Conservation (phyloP, 768 basidiomycete species). For the Sarcomyxa edulis region DNA sequence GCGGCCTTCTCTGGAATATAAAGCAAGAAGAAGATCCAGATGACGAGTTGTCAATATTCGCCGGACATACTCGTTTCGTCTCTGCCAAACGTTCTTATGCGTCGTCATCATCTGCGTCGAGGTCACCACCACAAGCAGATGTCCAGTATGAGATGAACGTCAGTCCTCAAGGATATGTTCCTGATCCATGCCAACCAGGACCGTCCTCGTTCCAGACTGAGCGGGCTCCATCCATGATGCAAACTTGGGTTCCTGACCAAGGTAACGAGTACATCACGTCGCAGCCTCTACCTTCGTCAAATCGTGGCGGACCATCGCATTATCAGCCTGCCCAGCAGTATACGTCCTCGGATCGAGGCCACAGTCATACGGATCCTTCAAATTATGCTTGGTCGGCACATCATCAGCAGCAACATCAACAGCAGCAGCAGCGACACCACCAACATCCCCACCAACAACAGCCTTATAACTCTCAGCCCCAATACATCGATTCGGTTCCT, state of each 20-base stretch:
- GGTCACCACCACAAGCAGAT: background rate
- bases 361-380: too few relatives aligned
- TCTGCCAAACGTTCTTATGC: slow-evolving; percentile 42
- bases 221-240: too few relatives aligned
- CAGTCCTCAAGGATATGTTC: background rate
- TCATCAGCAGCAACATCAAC: slow-evolving; percentile 4
- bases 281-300: slow-evolving; percentile 14
- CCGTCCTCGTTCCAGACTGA: too few relatives aligned
- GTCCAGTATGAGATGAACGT: too few relatives aligned
- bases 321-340: too few relatives aligned
- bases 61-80: slow-evolving; percentile 61
- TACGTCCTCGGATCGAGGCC: too few relatives aligned
- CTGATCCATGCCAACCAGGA: slow-evolving; percentile 1
- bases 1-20: slow-evolving; percentile 45
- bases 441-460: slow-evolving; percentile 12
- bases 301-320: background rate
- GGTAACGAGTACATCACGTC: too few relatives aligned
- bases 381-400: too few relatives aligned
- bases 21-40: slow-evolving; percentile 44
- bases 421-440: slow-evolving; percentile 13
- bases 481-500: slow-evolving; percentile 9
- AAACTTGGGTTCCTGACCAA: too few relatives aligned
- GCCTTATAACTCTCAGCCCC: slow-evolving; percentile 10
- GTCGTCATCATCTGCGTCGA: slow-evolving; percentile 12
- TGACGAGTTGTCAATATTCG: slow-evolving; percentile 67